These are phyloP conservation scores for Leishmania turanica DNA, from an alignment of 208 protist species.

Conservation along the genomic window DNA sequence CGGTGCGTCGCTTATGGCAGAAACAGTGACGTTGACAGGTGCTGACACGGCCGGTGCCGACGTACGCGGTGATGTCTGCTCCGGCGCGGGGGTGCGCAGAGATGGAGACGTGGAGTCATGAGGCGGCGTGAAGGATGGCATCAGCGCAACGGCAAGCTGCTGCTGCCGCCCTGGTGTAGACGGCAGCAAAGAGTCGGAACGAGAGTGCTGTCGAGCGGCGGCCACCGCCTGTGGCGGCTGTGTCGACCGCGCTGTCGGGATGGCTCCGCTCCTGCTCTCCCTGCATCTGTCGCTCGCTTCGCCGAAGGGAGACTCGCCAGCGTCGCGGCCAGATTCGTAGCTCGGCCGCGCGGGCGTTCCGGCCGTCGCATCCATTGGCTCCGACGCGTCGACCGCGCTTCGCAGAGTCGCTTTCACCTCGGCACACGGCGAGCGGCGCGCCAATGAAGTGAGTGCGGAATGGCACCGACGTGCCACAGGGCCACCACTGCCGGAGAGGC, in stretches of 20 bases:
- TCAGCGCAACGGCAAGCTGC: not conserved
- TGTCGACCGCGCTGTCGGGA: constrained; percentile 1
- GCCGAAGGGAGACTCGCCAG: not conserved
- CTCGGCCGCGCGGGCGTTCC: not conserved
- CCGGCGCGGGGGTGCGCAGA: not conserved
- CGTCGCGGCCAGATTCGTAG: not conserved
- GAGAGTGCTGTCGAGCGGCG: not conserved
- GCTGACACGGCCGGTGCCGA: not conserved
- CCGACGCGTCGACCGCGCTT: not conserved
- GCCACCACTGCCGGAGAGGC: too few species aligned
- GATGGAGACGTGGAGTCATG: not conserved
- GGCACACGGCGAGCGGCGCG: not conserved
- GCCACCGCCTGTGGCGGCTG: not conserved
- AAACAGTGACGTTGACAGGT: not conserved
- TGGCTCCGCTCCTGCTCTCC: not conserved
- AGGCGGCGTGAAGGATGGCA: not conserved
- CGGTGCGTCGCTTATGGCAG: constrained; percentile 11
- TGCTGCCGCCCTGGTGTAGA: not conserved
- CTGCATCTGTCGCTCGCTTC: not conserved
- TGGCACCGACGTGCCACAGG: not conserved
- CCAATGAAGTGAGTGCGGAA: not conserved
- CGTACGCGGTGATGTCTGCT: not conserved
- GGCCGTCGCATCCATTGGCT: not conserved
- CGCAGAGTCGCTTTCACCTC: too few species aligned
- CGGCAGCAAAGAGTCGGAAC: not conserved